Percentiles rank a stretch among this genome's conserved stretches.
Conservation (phyloP, 2,329 filamentous ascomycete species). For the Conoideocrella luteorostrata region DNA sequence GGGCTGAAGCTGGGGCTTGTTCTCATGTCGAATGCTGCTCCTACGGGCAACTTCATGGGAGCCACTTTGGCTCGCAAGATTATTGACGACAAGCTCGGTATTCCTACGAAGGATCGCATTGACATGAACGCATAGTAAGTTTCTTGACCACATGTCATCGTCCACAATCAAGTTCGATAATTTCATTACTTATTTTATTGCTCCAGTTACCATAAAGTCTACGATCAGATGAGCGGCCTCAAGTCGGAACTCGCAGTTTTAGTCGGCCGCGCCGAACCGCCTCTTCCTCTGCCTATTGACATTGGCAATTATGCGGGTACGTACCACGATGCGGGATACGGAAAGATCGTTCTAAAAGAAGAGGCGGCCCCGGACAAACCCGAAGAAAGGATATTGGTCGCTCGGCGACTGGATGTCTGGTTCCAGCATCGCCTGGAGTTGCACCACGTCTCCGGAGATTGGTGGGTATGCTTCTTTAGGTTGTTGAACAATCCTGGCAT, state of each 20-base stretch:
- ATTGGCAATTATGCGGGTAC: slow-evolving; percentile 29
- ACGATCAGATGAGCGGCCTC: not conserved
- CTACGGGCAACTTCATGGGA: slow-evolving; percentile 27
- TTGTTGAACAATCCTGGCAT: not conserved
- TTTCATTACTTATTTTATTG: too few relatives aligned
- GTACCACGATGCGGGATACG: slow-evolving; percentile 39
- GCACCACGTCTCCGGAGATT: slow-evolving; percentile 22
- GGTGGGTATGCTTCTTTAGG: slow-evolving; percentile 13
- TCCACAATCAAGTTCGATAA: not conserved
- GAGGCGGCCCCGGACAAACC: slow-evolving; percentile 9
- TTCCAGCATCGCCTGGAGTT: slow-evolving; percentile 16
- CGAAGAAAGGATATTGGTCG: slow-evolving; percentile 16
- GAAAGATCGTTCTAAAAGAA: slow-evolving; percentile 13
- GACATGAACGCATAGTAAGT: slow-evolving; percentile 22
- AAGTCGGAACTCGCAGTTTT: slow-evolving; percentile 30
- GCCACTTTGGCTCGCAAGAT: slow-evolving; percentile 19
- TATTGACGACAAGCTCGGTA: slow-evolving; percentile 21
- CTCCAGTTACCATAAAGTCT: too few relatives aligned
- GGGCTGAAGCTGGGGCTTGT: slow-evolving; percentile 22
- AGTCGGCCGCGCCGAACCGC: slow-evolving; percentile 25
- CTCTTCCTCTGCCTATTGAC: slow-evolving; percentile 28
- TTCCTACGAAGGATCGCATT: slow-evolving; percentile 15
- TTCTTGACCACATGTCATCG: not conserved
- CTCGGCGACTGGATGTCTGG: slow-evolving; percentile 13
- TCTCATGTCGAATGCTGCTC: slow-evolving; percentile 32